Percentiles rank a stretch among this genome's conserved stretches.
Evolutionary conservation across 2,329 filamentous ascomycete species (phyloP).

Genomic region (Fusarium sp.): DNA sequence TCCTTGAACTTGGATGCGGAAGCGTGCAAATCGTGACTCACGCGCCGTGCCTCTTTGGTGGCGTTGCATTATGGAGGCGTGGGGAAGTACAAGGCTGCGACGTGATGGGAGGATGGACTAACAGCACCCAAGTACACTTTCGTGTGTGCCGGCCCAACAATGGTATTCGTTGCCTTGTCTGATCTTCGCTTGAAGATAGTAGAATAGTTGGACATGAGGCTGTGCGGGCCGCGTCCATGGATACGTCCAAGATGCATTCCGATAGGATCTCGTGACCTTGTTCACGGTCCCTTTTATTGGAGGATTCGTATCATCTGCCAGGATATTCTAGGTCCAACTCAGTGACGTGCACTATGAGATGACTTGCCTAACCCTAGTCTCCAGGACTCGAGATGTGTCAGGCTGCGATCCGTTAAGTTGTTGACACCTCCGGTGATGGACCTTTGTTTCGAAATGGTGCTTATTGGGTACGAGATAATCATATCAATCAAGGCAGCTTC

Average conservation of each 20-base stretch:
- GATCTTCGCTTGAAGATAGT: constrained; percentile 34
- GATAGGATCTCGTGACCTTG: constrained; percentile 34
- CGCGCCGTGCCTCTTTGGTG: constrained; percentile 32
- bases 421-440: constrained; percentile 23
- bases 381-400: constrained; percentile 25
- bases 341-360: constrained; percentile 31
- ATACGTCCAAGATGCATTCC: constrained; percentile 9
- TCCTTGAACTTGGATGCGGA: constrained; percentile 28
- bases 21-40: constrained; percentile 40
- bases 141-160: neutral
- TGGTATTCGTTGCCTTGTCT: constrained; percentile 6
- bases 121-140: constrained; percentile 19
- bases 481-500: constrained; percentile 3
- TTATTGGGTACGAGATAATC: constrained; percentile 19
- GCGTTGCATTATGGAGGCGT: constrained; percentile 37
- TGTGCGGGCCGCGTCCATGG: constrained; percentile 21
- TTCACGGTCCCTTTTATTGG: constrained; percentile 37
- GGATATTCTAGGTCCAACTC: constrained; percentile 26
- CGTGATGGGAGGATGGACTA: constrained; percentile 30
- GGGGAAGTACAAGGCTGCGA: constrained; percentile 43
- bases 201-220: constrained; percentile 22
- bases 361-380: constrained; percentile 27
- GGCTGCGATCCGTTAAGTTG: constrained; percentile 21
- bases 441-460: constrained; percentile 8
- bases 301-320: constrained; percentile 25